Evolutionary conservation across 1,139 yeast genomes (phyloP).

Genomic region (Pichia sp.): DNA sequence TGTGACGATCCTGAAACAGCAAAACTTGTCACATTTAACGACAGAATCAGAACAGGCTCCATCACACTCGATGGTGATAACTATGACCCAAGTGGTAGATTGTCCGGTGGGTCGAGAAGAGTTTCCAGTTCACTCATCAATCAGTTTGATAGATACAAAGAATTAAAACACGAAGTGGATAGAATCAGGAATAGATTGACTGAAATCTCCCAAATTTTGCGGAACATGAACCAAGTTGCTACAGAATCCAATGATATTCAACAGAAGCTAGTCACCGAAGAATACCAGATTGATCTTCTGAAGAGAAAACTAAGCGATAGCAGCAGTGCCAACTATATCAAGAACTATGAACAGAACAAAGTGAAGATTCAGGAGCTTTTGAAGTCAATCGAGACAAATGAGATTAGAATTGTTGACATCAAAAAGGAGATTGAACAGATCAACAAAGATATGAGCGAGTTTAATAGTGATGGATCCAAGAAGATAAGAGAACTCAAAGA

Average conservation of each 20-base stretch:
- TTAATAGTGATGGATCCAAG: slow-evolving; percentile 69
- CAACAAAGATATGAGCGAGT: slow-evolving; percentile 77
- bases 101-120: slow-evolving; percentile 90
- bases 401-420: slow-evolving; percentile 13
- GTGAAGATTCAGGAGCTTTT: slow-evolving; percentile 44
- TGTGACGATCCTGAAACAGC: slow-evolving; percentile 89
- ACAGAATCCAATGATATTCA: slow-evolving; percentile 51
- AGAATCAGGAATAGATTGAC: slow-evolving; percentile 35
- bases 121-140: slow-evolving; percentile 51
- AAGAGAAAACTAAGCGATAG: slow-evolving; percentile 55
- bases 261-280: slow-evolving; percentile 56
- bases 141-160: slow-evolving; percentile 63
- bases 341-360: slow-evolving; percentile 42
- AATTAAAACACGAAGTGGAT: slow-evolving; percentile 36
- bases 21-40: slow-evolving; percentile 78
- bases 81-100: slow-evolving; percentile 93
- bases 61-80: slow-evolving; percentile 91
- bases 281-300: slow-evolving; percentile 61
- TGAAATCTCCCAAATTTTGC: slow-evolving; percentile 36
- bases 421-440: slow-evolving; percentile 43
- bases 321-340: slow-evolving; percentile 43
- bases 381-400: slow-evolving; percentile 24
- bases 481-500: slow-evolving; percentile 63
- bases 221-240: slow-evolving; percentile 40
- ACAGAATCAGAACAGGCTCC: slow-evolving; percentile 71